These are phyloP conservation scores for Pontederia paniculata DNA, from an alignment of 176 grass and related monocot species.

Conservation along the genomic window DNA sequence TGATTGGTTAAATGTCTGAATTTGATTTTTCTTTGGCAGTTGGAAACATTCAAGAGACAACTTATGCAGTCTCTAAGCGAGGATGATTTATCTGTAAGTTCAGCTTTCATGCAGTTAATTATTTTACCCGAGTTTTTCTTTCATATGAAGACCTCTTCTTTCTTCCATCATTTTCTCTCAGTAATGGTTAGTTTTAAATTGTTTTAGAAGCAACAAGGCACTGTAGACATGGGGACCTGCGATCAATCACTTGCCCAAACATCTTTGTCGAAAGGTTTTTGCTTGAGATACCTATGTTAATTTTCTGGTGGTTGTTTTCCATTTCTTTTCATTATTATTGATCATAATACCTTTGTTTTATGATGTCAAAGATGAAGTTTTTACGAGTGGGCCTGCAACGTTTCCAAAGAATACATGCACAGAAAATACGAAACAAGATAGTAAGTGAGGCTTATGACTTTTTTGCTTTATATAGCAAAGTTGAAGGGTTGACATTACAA, in stretches of 20 bases:
- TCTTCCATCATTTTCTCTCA: not conserved
- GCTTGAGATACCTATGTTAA: not conserved
- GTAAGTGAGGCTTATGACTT: conserved; percentile 14
- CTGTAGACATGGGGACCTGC: conserved; percentile 64
- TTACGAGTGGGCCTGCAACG: conserved; percentile 19
- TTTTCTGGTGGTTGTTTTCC: not conserved
- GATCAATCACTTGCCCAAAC: conserved; percentile 51
- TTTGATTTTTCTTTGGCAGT: conserved; percentile 28
- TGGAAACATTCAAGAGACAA: conserved; percentile 92
- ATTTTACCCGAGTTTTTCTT: not conserved
- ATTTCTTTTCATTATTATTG: not conserved
- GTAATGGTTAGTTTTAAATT: conserved; percentile 5
- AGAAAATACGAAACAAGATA: conserved; percentile 45
- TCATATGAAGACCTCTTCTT: not conserved
- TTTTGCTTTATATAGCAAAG: not conserved
- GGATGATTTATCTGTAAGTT: conserved; percentile 58
- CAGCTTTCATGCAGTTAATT: not conserved
- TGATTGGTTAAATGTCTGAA: conserved; percentile 4
- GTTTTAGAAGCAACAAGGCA: conserved; percentile 41
- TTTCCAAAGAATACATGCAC: conserved; percentile 17
- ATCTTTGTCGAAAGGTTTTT: conserved; percentile 45
- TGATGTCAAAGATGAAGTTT: conserved; percentile 39
- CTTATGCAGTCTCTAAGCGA: conserved; percentile 77
- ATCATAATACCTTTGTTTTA: conserved; percentile 5
- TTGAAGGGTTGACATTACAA: conserved; percentile 5